Percentiles rank a stretch among this genome's conserved stretches.
These are phyloP conservation scores for Solanum chacoense DNA, from an alignment of 305 asterid genomes.

Conservation along the genomic window DNA sequence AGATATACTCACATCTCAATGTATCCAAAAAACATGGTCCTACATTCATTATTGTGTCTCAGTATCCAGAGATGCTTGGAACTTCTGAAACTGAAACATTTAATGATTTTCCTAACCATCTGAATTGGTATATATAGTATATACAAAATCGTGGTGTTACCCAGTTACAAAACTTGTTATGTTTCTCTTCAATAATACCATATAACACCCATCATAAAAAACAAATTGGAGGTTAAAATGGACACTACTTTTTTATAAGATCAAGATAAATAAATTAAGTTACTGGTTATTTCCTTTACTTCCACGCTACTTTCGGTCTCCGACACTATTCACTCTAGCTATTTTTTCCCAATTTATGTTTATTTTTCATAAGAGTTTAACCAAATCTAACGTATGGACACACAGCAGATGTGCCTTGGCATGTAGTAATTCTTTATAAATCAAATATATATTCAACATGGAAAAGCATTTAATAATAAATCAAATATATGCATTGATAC, in stretches of 20 bases:
- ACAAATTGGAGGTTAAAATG: not conserved
- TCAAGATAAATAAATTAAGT: not conserved
- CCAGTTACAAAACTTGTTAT: not conserved
- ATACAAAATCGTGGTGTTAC: not conserved
- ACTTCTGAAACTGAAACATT: not conserved
- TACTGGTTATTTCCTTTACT: not conserved
- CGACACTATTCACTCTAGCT: not conserved
- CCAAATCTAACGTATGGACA: not conserved
- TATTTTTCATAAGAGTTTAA: not conserved
- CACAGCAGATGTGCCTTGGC: not conserved
- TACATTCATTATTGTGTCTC: not conserved
- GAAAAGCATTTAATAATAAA: not conserved
- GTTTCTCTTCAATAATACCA: not conserved
- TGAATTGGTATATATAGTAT: not conserved
- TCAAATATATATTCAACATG: not conserved
- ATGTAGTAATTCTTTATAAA: not conserved
- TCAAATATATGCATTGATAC: not conserved
- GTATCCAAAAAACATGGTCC: not conserved
- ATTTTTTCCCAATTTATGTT: not conserved
- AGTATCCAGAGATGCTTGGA: not conserved
- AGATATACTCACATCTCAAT: not conserved
- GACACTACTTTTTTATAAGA: not conserved
- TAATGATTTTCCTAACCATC: not conserved
- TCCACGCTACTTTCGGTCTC: not conserved
- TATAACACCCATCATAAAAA: not conserved